These are phyloP conservation scores for Ogataea haglerorum DNA, from an alignment of 805 yeast genomes.

Conservation along the genomic window DNA sequence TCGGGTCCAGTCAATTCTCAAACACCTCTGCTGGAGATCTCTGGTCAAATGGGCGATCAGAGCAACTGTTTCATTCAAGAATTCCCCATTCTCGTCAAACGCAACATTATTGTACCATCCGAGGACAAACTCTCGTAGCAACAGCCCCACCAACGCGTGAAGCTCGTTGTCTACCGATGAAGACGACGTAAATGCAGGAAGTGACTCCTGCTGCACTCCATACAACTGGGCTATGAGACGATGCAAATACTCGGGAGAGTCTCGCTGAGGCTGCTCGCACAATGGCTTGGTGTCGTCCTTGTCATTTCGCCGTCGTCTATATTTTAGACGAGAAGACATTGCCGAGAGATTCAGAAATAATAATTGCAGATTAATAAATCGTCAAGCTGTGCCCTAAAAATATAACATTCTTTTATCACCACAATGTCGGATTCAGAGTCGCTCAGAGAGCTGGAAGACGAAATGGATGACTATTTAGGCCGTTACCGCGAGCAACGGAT, in stretches of 20 bases:
- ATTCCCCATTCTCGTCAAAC: conserved; percentile 36
- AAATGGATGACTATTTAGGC: conserved; percentile 44
- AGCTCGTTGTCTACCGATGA: conserved; percentile 41
- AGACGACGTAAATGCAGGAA: conserved; percentile 41
- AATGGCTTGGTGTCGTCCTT: neutral
- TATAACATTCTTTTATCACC: conserved; percentile 25
- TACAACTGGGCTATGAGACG: conserved; percentile 19
- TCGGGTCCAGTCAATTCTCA: conserved; percentile 32
- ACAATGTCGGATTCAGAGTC: conserved; percentile 21
- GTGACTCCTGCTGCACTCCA: conserved; percentile 17
- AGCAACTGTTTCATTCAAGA: conserved; percentile 38
- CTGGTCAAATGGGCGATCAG: conserved; percentile 39
- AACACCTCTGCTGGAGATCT: conserved; percentile 35
- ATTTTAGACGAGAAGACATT: conserved; percentile 5
- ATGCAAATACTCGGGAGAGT: conserved; percentile 27
- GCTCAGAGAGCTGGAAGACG: conserved; percentile 47
- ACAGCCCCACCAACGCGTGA: conserved; percentile 44
- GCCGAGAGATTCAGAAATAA: conserved; percentile 34
- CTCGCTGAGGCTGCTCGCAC: conserved; percentile 7
- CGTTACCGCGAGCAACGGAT: conserved; percentile 63
- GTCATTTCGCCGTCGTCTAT: conserved; percentile 4
- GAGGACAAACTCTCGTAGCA: conserved; percentile 44
- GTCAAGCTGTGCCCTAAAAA: conserved; percentile 7
- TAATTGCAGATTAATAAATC: conserved; percentile 29
- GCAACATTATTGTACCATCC: conserved; percentile 44